phyloP scores from a whole-genome alignment of 176 grass and related monocot genomes.

The Musa schizocarpa region DNA sequence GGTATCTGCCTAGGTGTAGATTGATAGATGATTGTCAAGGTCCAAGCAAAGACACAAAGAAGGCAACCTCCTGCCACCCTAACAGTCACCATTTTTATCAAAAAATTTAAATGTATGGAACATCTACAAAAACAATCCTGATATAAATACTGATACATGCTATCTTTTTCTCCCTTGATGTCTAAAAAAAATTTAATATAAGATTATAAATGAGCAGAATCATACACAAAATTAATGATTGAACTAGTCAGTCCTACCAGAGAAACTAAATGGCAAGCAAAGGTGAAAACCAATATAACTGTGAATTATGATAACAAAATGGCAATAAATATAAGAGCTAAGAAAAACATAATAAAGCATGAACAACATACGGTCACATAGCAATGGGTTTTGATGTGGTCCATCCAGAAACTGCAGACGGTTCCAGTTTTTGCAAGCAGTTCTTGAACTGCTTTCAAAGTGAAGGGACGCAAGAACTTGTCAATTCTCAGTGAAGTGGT shows the following conservation, averaged over 20 bases:
- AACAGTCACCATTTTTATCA: no score
- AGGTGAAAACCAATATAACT: not conserved
- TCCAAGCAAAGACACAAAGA: no score
- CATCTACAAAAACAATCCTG: no score
- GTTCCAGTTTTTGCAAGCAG: constrained; percentile 92
- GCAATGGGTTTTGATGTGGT: constrained; percentile 98
- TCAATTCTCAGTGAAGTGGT: constrained; percentile 93
- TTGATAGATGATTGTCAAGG: no score
- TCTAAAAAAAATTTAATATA: no score
- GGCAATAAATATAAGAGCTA: not conserved
- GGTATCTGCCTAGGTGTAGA: no score
- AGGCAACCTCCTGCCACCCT: no score
- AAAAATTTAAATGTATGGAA: no score
- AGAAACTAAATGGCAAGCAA: not conserved
- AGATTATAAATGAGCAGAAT: no score
- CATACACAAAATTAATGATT: not conserved
- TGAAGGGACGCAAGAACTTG: constrained; percentile 87
- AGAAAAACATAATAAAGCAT: not conserved
- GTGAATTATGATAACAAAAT: not conserved
- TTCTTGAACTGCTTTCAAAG: constrained; percentile 93
- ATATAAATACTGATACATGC: no score
- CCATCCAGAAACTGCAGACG: constrained; percentile 92
- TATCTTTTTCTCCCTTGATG: no score
- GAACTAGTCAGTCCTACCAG: not conserved
- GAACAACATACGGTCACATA: constrained; percentile 79